Evolutionary conservation across 768 basidiomycete species (phyloP).

Genomic region (Grammothele lineata): DNA sequence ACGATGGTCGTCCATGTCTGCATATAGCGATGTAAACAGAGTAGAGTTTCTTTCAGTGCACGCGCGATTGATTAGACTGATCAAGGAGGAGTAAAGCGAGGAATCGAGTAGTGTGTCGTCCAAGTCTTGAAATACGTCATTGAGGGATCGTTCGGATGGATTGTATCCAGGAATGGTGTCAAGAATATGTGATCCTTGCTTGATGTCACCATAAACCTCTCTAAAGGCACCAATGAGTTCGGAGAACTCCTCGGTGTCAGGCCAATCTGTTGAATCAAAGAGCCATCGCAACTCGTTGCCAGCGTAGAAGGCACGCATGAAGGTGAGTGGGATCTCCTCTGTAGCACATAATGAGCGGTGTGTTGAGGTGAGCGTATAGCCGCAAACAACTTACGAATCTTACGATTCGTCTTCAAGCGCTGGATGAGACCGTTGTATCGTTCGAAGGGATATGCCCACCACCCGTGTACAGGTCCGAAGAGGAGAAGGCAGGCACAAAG

Average conservation of each 20-base stretch:
- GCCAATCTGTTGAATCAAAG: background rate
- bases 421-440: slow-evolving; percentile 26
- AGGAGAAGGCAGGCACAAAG: slow-evolving; percentile 21
- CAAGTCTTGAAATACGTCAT: too few relatives aligned
- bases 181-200: too few relatives aligned
- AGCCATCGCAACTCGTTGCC: background rate
- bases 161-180: too few relatives aligned
- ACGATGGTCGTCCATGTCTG: too few relatives aligned
- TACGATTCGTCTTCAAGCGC: slow-evolving; percentile 22
- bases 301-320: background rate
- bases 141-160: too few relatives aligned
- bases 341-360: background rate
- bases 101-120: too few relatives aligned
- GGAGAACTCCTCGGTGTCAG: background rate
- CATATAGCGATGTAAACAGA: too few relatives aligned
- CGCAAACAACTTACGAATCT: background rate
- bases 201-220: too few relatives aligned
- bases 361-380: background rate
- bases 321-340: background rate
- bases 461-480: slow-evolving; percentile 28
- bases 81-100: too few relatives aligned
- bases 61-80: too few relatives aligned
- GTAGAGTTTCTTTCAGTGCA: too few relatives aligned
- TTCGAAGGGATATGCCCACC: slow-evolving; percentile 26
- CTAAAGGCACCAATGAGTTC: too few relatives aligned